Evolutionary conservation across 495 filamentous ascomycete genomes (phyloP).

Genomic region (Xylaria cubensis): DNA sequence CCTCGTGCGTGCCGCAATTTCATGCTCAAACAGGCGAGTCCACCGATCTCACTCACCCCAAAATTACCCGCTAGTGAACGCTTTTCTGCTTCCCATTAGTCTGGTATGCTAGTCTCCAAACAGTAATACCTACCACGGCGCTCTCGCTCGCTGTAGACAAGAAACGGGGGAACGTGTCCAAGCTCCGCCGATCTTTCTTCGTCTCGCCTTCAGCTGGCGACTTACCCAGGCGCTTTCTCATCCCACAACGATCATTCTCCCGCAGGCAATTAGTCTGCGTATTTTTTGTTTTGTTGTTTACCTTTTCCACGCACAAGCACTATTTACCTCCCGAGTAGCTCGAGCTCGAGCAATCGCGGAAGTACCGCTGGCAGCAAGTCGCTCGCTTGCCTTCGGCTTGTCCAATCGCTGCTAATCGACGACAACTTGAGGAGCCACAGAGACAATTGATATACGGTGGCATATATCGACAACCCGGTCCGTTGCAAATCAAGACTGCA

Average conservation of each 20-base stretch:
- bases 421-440: background rate
- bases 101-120: constrained; percentile 14
- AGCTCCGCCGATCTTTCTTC: constrained; percentile 22
- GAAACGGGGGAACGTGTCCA: constrained; percentile 2
- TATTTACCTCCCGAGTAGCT: background rate
- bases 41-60: constrained; percentile 14
- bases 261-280: background rate
- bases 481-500: background rate
- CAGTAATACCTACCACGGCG: background rate
- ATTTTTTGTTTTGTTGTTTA: background rate
- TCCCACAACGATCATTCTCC: background rate
- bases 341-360: background rate
- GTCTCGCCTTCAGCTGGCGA: constrained; percentile 9
- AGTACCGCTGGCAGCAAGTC: background rate
- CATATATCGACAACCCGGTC: background rate
- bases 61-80: constrained; percentile 16
- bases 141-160: background rate
- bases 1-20: background rate
- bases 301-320: background rate
- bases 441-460: background rate
- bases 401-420: constrained; percentile 9
- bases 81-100: constrained; percentile 6
- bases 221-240: background rate
- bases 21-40: background rate
- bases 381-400: background rate